phyloP scores from a whole-genome alignment of 2,329 filamentous ascomycete species.

The Pseudopithomyces maydicus region DNA sequence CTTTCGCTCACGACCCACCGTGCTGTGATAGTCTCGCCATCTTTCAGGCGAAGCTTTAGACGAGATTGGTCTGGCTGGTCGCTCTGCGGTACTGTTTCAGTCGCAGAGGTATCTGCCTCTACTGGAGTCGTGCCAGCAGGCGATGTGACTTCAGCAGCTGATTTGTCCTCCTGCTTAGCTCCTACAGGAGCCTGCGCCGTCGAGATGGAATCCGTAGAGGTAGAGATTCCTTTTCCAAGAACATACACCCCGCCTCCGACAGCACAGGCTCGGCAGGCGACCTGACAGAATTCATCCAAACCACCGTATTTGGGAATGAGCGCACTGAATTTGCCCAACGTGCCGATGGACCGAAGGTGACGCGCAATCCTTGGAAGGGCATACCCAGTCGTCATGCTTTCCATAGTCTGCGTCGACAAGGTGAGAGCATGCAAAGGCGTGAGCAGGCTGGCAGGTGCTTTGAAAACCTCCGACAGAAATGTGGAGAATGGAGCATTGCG shows the following conservation, averaged over 20 bases:
- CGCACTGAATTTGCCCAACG: conserved; percentile 89
- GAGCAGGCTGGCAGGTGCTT: conserved; percentile 67
- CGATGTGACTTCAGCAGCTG: background rate
- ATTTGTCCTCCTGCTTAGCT: conserved; percentile 1
- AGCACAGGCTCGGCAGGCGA: conserved; percentile 85
- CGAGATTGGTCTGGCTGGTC: conserved; percentile 12
- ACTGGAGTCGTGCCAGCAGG: background rate
- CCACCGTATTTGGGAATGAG: conserved; percentile 94
- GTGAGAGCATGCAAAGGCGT: conserved; percentile 72
- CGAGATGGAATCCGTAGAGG: background rate
- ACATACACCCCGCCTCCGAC: conserved; percentile 93
- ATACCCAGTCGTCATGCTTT: conserved; percentile 65
- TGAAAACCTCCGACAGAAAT: conserved; percentile 63
- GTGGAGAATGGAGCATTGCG: conserved; percentile 60
- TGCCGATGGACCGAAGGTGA: conserved; percentile 83
- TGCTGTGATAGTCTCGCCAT: conserved; percentile 62
- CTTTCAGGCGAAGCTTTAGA: conserved; percentile 59
- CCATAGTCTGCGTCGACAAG: conserved; percentile 65
- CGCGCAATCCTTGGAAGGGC: conserved; percentile 76
- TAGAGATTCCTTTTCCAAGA: conserved; percentile 69
- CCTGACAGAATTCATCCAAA: conserved; percentile 85
- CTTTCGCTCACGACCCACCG: conserved; percentile 57
- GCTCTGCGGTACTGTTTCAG: background rate
- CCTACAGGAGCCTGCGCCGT: background rate
- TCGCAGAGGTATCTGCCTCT: conserved; percentile 2